phyloP scores from a whole-genome alignment of 495 filamentous ascomycete genomes.

The Neurospora cerealis region DNA sequence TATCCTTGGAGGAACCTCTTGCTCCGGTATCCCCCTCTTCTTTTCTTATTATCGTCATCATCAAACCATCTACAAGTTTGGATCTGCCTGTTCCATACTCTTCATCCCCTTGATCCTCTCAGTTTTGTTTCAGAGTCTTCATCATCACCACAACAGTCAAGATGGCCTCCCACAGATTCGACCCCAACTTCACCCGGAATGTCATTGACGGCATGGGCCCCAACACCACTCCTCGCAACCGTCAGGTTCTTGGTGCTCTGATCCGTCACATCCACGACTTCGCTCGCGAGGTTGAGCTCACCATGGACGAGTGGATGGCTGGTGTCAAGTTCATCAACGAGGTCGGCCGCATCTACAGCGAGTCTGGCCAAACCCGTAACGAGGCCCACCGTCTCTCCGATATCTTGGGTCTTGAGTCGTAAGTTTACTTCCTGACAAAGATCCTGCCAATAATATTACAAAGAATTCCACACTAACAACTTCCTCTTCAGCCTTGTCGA shows the following conservation, averaged over 20 bases:
- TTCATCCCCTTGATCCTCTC: background rate
- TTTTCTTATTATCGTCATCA: background rate
- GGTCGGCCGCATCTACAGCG: conserved; percentile 41
- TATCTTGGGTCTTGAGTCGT: conserved; percentile 75
- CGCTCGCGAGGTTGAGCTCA: conserved; percentile 71
- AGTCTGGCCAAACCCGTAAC: conserved; percentile 52
- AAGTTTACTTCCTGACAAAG: conserved; percentile 22
- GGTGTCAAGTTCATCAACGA: conserved; percentile 55
- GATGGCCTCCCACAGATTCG: conserved; percentile 39
- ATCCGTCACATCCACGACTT: conserved; percentile 78
- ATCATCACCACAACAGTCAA: conserved; percentile 7
- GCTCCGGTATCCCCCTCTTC: background rate
- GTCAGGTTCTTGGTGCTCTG: conserved; percentile 52
- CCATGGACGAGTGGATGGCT: conserved; percentile 69
- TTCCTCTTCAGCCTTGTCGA: conserved; percentile 54
- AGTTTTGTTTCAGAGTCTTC: background rate
- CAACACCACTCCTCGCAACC: conserved; percentile 57
- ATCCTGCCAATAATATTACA: background rate
- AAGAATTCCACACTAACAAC: background rate
- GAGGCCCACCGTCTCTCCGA: conserved; percentile 73
- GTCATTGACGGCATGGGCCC: conserved; percentile 70
- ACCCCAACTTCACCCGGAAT: conserved; percentile 66
- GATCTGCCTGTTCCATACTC: background rate
- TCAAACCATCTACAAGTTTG: background rate
- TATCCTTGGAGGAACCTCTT: background rate